These are phyloP conservation scores for Bacterosira constricta DNA, from an alignment of 108 stramenopile species.

Conservation along the genomic window DNA sequence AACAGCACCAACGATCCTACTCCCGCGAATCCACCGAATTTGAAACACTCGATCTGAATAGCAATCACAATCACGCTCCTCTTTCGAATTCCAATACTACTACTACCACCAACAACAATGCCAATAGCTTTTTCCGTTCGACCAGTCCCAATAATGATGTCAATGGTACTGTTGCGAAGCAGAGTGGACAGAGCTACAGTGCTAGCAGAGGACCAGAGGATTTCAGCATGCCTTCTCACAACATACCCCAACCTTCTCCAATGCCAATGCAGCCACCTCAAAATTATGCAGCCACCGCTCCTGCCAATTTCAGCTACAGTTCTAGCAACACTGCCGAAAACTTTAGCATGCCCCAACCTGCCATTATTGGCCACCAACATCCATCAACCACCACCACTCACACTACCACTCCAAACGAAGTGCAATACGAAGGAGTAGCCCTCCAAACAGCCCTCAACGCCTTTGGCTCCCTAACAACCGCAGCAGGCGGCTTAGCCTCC, in stretches of 20 bases:
- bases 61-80: not conserved
- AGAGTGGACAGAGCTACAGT: too few relatives aligned
- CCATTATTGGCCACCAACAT: too few relatives aligned
- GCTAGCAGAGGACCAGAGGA: not conserved
- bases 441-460: conserved; percentile 27
- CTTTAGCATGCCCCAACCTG: too few relatives aligned
- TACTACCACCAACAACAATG: not conserved
- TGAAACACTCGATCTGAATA: conserved; percentile 6
- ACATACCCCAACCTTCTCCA: not conserved
- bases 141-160: not conserved
- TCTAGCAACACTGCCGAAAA: too few relatives aligned
- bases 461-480: conserved; percentile 14
- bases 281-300: too few relatives aligned
- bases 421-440: conserved; percentile 16
- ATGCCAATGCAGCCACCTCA: not conserved
- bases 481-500: conserved; percentile 7
- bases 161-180: not conserved
- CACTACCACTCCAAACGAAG: not conserved
- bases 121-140: not conserved
- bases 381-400: not conserved
- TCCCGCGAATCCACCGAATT: not conserved
- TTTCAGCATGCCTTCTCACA: not conserved
- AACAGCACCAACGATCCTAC: not conserved
- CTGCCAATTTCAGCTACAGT: too few relatives aligned
- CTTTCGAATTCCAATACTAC: not conserved